phyloP scores from a whole-genome alignment of 768 basidiomycete genomes.

The Tulasnella sp. region DNA sequence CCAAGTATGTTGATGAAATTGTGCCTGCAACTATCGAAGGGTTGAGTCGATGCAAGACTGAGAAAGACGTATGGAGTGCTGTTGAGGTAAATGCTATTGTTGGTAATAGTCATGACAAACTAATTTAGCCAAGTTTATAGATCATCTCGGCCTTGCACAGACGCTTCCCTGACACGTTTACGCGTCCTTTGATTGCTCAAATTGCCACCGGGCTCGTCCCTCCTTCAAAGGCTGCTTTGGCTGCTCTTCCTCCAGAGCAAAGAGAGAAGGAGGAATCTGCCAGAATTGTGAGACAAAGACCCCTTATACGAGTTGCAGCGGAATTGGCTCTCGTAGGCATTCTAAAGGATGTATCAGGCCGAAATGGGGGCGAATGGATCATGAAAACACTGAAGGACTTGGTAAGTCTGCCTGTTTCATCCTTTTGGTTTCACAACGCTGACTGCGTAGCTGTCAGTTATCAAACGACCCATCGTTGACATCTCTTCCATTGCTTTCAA shows the following conservation, averaged over 20 bases:
- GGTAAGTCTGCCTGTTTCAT: constrained; percentile 36
- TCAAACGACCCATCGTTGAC: constrained; percentile 77
- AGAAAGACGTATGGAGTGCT: constrained; percentile 82
- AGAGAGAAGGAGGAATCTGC: constrained; percentile 84
- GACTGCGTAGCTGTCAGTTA: constrained; percentile 37
- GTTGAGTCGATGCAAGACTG: constrained; percentile 72
- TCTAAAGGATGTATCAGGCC: constrained; percentile 54
- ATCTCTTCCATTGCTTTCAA: constrained; percentile 79
- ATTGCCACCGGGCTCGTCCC: constrained; percentile 34
- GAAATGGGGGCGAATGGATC: constrained; percentile 78
- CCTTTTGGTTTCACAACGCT: constrained; percentile 1
- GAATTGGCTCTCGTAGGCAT: constrained; percentile 83
- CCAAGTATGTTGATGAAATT: constrained; percentile 94
- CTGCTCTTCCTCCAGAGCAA: constrained; percentile 59
- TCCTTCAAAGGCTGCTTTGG: constrained; percentile 34
- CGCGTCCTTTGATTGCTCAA: constrained; percentile 50
- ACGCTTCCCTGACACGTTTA: constrained; percentile 70
- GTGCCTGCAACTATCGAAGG: constrained; percentile 81
- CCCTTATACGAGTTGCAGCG: constrained; percentile 71
- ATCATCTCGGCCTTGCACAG: constrained; percentile 79
- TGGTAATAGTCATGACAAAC: background rate
- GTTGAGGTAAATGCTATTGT: constrained; percentile 51
- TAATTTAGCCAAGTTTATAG: constrained; percentile 32
- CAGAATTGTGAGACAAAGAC: constrained; percentile 69
- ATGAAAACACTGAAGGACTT: constrained; percentile 76